Evolutionary conservation across 805 yeast species (phyloP), one percentile per base, ranked within the genome.

Genomic region (Ogataea neopini): DNA sequence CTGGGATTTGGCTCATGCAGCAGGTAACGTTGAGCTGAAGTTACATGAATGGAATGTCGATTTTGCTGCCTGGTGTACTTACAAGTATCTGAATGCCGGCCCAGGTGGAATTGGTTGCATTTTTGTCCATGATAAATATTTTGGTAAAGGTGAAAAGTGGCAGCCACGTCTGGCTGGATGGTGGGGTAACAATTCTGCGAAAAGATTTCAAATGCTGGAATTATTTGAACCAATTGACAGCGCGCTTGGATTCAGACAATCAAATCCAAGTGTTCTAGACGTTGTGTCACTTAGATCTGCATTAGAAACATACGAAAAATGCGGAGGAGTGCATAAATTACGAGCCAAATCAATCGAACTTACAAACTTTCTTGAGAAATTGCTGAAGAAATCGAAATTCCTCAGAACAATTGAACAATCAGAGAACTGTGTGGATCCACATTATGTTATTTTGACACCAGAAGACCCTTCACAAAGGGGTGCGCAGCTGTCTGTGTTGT

Each of bases 1-100:
- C 1, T 91, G 97, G 97, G 98, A 91, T 65, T 73, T 91, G 56
- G 98, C 98, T 1, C 98, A 91, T 64, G 96, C 95, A 1, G 92
- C 76, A 1, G 98, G 97, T 2, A 92, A 92, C 64, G 91, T 88
- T 2, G 83, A 81, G 6, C 66, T 92, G 44, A 58, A 76, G 41
- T 69, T 91, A 44, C 97, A 91, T 63, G 88, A 87, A 41, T 91
- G 97, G 96, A 70, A 76, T 47, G 94, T 88, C 4, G 98, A 91
- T 66, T 90, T 91, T 71, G 98, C 97, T 1, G 88, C 81, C 15
- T 91, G 96, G 90, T 91, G 98, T 64, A 83, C 95, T 4, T 91
- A 91, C 73, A 91, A 91, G 64, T 91, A 91, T 63, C 68, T 91
- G 53, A 92, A 92, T 63, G 66, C 96, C 3, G 98, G 98, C 0